phyloP scores from a whole-genome alignment of 2,329 filamentous ascomycete genomes.

The Aquanectria penicillioides region DNA sequence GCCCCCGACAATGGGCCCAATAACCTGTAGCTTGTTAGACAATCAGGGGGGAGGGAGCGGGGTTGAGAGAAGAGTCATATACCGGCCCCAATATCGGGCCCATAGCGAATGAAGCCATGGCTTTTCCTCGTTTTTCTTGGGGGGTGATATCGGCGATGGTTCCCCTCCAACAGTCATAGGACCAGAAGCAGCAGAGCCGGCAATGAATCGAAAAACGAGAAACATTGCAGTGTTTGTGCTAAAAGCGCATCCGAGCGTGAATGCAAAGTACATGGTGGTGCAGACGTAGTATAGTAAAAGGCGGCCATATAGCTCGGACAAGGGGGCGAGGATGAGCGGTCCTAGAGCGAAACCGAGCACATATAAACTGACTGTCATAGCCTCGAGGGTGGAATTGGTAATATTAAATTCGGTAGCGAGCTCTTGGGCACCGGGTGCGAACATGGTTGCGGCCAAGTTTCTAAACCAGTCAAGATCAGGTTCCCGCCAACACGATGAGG shows the following conservation, averaged over 20 bases:
- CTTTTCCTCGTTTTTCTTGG: constrained; percentile 1
- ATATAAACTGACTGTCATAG: constrained; percentile 34
- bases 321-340: constrained; percentile 1
- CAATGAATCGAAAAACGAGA: constrained; percentile 5
- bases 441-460: constrained; percentile 37
- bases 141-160: constrained; percentile 11
- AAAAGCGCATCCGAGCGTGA: not conserved
- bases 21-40: not conserved
- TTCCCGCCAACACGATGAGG: no score
- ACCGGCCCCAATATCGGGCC: constrained; percentile 8
- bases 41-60: no score
- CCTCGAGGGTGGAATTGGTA: constrained; percentile 16
- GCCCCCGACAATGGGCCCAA: constrained; percentile 6
- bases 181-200: constrained; percentile 1
- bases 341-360: constrained; percentile 33
- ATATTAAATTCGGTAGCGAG: constrained; percentile 29
- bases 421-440: constrained; percentile 31
- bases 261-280: not conserved
- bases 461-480: not conserved
- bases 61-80: not conserved
- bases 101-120: constrained; percentile 2
- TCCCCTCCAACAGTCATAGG: constrained; percentile 3
- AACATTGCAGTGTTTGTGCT: constrained; percentile 4
- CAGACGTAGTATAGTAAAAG: not conserved
- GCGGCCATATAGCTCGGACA: constrained; percentile 17